phyloP scores from a whole-genome alignment of 768 basidiomycete genomes.

The Coprinellus aureogranulatus region DNA sequence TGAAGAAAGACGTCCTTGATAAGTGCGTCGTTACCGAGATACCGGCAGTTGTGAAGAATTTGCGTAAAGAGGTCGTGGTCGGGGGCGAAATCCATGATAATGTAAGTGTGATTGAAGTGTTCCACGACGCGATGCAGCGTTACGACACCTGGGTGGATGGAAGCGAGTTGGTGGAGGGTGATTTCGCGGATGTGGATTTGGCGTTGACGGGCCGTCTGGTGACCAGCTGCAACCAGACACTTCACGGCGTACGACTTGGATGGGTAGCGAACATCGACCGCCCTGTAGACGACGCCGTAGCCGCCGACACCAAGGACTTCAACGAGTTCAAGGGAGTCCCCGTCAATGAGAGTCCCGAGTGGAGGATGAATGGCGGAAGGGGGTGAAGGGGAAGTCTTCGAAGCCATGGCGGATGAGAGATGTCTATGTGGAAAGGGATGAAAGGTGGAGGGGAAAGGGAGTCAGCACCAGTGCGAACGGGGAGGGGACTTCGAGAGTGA shows the following conservation, averaged over 20 bases:
- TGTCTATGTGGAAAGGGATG: constrained; percentile 19
- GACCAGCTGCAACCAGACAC: constrained; percentile 67
- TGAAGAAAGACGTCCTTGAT: constrained; percentile 95
- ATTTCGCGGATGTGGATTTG: constrained; percentile 92
- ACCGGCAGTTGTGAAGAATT: constrained; percentile 78
- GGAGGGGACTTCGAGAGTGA: constrained; percentile 40
- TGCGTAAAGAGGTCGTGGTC: constrained; percentile 97
- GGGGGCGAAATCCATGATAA: constrained; percentile 92
- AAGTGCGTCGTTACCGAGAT: constrained; percentile 82
- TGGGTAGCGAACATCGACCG: constrained; percentile 60
- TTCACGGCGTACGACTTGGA: constrained; percentile 85
- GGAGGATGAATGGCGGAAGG: constrained; percentile 52
- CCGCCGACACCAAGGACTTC: constrained; percentile 92
- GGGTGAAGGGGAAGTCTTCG: constrained; percentile 32
- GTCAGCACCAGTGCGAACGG: constrained; percentile 49
- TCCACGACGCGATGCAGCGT: constrained; percentile 91
- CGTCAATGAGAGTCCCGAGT: constrained; percentile 85
- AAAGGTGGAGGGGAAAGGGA: constrained; percentile 17
- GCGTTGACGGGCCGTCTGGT: constrained; percentile 58
- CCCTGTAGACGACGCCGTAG: constrained; percentile 95
- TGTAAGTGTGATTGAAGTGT: constrained; percentile 79
- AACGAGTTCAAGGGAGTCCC: constrained; percentile 80
- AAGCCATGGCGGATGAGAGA: constrained; percentile 29
- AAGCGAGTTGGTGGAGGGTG: constrained; percentile 76
- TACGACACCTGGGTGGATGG: constrained; percentile 81